phyloP scores from a whole-genome alignment of 805 yeast genomes.

The Soucietia sequanensis region DNA sequence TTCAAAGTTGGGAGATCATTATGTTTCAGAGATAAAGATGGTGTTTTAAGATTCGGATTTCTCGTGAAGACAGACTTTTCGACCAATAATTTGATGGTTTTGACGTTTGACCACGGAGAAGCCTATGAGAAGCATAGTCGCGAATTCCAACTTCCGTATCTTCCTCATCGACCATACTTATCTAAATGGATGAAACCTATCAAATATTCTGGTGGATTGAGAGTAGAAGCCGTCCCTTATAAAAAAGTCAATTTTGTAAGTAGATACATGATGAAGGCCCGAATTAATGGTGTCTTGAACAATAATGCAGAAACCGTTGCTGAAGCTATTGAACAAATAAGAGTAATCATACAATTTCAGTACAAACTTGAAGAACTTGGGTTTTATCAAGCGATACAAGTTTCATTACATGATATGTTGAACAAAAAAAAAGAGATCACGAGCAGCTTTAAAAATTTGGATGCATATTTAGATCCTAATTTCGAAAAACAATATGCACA shows the following conservation, averaged over 20 bases:
- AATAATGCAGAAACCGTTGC: slow-evolving; percentile 34
- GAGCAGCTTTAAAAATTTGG: slow-evolving; percentile 22
- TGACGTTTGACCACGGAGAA: slow-evolving; percentile 47
- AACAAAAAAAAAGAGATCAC: slow-evolving; percentile 35
- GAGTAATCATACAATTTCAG: slow-evolving; percentile 34
- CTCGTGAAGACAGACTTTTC: slow-evolving; percentile 44
- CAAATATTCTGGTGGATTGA: slow-evolving; percentile 30
- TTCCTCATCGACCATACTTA: slow-evolving; percentile 34
- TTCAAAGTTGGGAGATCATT: slow-evolving; percentile 57
- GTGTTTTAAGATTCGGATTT: slow-evolving; percentile 50
- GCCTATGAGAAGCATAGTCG: slow-evolving; percentile 21
- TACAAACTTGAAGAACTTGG: slow-evolving; percentile 43
- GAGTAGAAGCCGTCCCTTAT: slow-evolving; percentile 40
- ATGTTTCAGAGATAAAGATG: slow-evolving; percentile 51
- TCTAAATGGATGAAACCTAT: slow-evolving; percentile 34
- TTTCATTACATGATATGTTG: slow-evolving; percentile 35
- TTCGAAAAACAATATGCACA: slow-evolving; percentile 46
- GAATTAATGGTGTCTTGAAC: slow-evolving; percentile 32
- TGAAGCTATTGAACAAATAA: slow-evolving; percentile 36
- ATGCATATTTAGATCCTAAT: slow-evolving; percentile 35
- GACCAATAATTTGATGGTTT: slow-evolving; percentile 30
- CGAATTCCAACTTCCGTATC: slow-evolving; percentile 32
- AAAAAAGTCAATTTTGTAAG: slow-evolving; percentile 45
- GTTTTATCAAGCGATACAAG: slow-evolving; percentile 32
- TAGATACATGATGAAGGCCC: slow-evolving; percentile 30